Conservation (phyloP, 2,329 filamentous ascomycete genomes). For the Pleoardoris graminearum region DNA sequence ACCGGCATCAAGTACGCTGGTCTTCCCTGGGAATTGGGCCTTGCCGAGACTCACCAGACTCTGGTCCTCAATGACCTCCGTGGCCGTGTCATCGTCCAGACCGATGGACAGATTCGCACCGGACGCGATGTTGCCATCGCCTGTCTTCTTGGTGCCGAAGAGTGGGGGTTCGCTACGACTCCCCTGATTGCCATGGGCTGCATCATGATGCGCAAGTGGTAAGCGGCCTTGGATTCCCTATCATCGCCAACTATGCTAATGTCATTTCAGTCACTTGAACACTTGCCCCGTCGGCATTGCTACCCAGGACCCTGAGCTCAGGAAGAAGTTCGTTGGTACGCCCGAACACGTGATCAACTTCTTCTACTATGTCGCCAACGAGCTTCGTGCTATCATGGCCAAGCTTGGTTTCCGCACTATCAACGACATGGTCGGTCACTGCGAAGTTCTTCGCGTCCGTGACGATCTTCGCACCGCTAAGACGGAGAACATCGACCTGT, state of each 20-base stretch:
- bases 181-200: constrained; percentile 96
- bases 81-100: constrained; percentile 94
- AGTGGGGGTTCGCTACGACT: constrained; percentile 95
- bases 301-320: constrained; percentile 90
- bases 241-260: too few relatives aligned
- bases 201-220: constrained; percentile 86
- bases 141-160: constrained; percentile 93
- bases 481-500: constrained; percentile 90
- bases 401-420: constrained; percentile 92
- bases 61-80: constrained; percentile 93
- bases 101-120: constrained; percentile 90
- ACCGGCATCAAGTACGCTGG: constrained; percentile 98
- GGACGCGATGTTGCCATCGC: constrained; percentile 93
- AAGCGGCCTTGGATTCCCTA: too few relatives aligned
- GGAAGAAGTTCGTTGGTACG: constrained; percentile 90
- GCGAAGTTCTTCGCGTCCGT: constrained; percentile 81
- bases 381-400: constrained; percentile 95
- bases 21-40: constrained; percentile 93
- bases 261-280: constrained; percentile 55
- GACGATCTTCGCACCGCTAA: constrained; percentile 87
- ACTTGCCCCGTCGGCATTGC: constrained; percentile 93
- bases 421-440: constrained; percentile 96
- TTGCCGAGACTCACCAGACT: constrained; percentile 96
- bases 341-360: constrained; percentile 99
- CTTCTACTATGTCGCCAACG: constrained; percentile 97